Base-by-base conservation (phyloP, 73 alveolate species). In the Tetrahymena thermophila region DNA sequence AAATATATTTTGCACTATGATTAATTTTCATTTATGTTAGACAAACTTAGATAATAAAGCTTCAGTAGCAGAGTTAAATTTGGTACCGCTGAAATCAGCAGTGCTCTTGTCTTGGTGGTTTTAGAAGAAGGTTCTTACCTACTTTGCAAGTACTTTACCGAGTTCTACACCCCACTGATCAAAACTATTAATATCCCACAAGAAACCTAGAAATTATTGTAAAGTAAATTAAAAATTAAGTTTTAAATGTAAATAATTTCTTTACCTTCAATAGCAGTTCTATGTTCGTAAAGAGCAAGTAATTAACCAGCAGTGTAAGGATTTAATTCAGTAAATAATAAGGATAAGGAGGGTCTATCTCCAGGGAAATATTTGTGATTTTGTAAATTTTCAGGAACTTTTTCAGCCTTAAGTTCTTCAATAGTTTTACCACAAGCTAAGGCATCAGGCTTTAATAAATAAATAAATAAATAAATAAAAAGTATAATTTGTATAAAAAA, bases 401-500 rank as follows among this genome's bases (percentile, higher is more conserved):
- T 94, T 58, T 97, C 98, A 34, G 96, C 94, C 84, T 96, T 84
- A 25, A 97, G 71, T 44, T 97, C 96, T 37, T 96, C 99, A 8
- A 93, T 31, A 44, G 97, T 96, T 57, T 96, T 97, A 15, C 99
- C 99, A n/a, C 94, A 96, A 34, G 99, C 99, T 34, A 97, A 95
- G 28, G 99, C 99, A 94, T 97, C 99, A 71, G 99, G 99, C 95
- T 71, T n/a, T n/a, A n/a, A n/a, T n/a, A n/a, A n/a, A n/a, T n/a
- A n/a, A n/a, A 71, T 71, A 7, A 19, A 28, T 3, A 23, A 71
- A 28, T 23, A 31, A 19, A 4, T 4, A 58, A 31, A 11, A 71
- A 23, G 11, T 1, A 25, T 71, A 1, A 28, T 0, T 25, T 71
- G 0, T 11, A 19, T 71, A 4, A 1, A 40, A 71, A 71, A n/a